These are phyloP conservation scores for Phytophthora niederhauseri DNA, from an alignment of 352 stramenopile genomes.

Conservation along the genomic window DNA sequence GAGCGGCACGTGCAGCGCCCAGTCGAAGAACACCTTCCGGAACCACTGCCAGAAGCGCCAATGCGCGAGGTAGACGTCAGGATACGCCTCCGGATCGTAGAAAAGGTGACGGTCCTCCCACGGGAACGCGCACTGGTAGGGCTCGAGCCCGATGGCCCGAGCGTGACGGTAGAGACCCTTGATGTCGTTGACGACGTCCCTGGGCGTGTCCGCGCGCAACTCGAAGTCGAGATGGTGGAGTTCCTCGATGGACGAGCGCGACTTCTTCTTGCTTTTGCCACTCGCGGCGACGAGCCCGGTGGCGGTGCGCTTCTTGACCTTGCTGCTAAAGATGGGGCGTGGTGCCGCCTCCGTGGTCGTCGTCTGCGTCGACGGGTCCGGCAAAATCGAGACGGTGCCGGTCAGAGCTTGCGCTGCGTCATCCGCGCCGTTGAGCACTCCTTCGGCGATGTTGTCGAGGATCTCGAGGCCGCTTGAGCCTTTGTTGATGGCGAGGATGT, in stretches of 20 bases:
- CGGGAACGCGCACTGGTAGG: background rate
- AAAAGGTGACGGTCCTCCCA: background rate
- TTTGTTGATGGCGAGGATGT: background rate
- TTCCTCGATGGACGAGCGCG: no score
- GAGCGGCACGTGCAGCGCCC: background rate
- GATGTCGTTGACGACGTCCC: background rate
- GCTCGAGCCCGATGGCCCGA: background rate
- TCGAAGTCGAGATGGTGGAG: background rate
- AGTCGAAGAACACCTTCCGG: background rate
- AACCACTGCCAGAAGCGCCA: background rate
- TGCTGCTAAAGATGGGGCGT: background rate
- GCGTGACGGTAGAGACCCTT: background rate
- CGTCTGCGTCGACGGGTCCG: background rate
- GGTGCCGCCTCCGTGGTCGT: background rate
- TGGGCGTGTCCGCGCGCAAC: background rate
- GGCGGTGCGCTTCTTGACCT: background rate
- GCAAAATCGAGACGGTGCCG: background rate
- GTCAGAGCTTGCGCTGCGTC: background rate
- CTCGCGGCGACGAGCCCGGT: background rate
- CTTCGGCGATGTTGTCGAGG: background rate
- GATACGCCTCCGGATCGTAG: background rate
- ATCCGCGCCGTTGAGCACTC: background rate
- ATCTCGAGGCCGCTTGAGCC: background rate
- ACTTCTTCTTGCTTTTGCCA: background rate
- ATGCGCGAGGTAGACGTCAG: background rate